Evolutionary conservation across 805 yeast species (phyloP), one percentile per base, ranked within the genome.

Genomic region (Aciculoconidium aculeatum): DNA sequence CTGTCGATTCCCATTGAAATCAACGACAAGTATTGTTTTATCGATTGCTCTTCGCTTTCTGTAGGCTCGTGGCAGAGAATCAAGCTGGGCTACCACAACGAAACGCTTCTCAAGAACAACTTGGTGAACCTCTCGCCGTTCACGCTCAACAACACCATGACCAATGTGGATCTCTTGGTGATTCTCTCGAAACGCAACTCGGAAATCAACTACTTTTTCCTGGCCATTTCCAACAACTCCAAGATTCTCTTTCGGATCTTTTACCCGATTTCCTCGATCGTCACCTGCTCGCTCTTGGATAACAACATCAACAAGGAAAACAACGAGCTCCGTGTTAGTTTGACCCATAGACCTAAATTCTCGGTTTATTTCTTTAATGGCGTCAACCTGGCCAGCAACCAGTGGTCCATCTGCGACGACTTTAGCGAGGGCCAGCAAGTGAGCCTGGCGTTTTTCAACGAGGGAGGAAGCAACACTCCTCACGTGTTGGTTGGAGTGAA

Each of bases 401-500:
- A 76, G 43, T 80, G 88, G 88, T 77, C 83, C 1, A 77, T 80
- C 15, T 81, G 90, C 53, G 90, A 80, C 34, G 94, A 83, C 54
- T 83, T 83, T 41, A 77, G 85, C 35, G 92, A 82, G 44, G 88
- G 84, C 9, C 86, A 80, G 45, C 90, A 82, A 48, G 92, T 83
- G 5, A 75, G 74, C 31, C 70, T 67, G 34, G 90, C 92, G 0
- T 75, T 62, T 47, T 59, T 66, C 17, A 66, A 68, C 11, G 72
- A 67, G 17, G 76, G 75, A 3, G 83, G 84, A 2, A 63, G 75
- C 3, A 68, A 70, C 12, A 62, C 75, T 9, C 87, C 88, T 1
- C 92, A 82, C 53, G 72, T 79, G 2, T 54, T 81, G 21, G 77
- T 73, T 14, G 92, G 90, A 1, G 50, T 56, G 7, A 61, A 54